Base-by-base conservation (phyloP, 2,329 filamentous ascomycete species). In the Cladosporium sp. region DNA sequence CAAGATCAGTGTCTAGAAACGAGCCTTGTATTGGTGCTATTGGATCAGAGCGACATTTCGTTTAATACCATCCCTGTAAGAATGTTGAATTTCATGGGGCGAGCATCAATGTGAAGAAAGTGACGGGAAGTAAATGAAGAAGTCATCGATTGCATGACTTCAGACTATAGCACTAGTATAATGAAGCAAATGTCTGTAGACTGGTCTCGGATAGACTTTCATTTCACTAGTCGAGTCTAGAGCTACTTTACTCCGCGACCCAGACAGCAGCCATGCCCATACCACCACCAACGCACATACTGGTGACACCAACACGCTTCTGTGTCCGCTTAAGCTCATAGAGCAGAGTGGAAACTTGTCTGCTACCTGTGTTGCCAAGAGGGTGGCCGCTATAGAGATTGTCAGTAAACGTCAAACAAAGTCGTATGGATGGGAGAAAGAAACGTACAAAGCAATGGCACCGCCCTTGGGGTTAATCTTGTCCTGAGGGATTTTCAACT, bases 401-500 rank as follows among this genome's bases (percentile, higher is more conserved):
- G 35, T 96, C 95, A 9, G 92, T 92, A 69, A 96, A 96, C 29
- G 91, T 91, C 55, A 29, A 25, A 25, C 3, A 1, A 3, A 53
- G 22, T 27, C 11, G 8, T 15, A n/a, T 13, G 0, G n/a, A 30
- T 22, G 46, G 66, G 6, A 22, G 12, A 25, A 25, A 12, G 5
- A 7, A 13, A 48, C 45, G 29, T 40, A 48, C 45, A 95, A 95
- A 9, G 91, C 91, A 68, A 96, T 95, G 32, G 91, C 91, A 56
- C 92, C 92, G 58, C 92, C 93, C 79, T 96, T 95, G 62, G 92
- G 92, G 76, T 97, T 97, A 66, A 98, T 83, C 80, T 96, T 97
- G 58, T 88, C 84, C 54, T 78, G 67, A 47, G 89, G 86, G 22
- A 98, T 73, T 38, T 85, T 85, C 18, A 98, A 80, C 76, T 96